Percentiles rank a stretch among this genome's conserved stretches.
These are phyloP conservation scores for Botrytis hyacinthi DNA, from an alignment of 2,329 filamentous ascomycete species.

Conservation along the genomic window DNA sequence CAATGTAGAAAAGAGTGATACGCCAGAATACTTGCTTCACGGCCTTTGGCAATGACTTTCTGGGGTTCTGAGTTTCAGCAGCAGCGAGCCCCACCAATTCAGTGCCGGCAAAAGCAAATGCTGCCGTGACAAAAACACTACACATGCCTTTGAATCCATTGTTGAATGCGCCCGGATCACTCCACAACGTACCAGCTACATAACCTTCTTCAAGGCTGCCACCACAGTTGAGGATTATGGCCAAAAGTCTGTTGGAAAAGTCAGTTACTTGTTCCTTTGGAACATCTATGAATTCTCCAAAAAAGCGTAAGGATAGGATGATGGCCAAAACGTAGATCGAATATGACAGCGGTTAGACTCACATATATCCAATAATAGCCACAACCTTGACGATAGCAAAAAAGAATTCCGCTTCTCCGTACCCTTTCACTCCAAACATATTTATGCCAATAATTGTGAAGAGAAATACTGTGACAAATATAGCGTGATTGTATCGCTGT, in stretches of 20 bases:
- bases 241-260: conserved; percentile 61
- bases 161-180: conserved; percentile 76
- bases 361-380: conserved; percentile 87
- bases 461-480: conserved; percentile 83
- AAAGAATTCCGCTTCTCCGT: conserved; percentile 85
- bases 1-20: conserved; percentile 85
- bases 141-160: conserved; percentile 83
- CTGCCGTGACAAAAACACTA: conserved; percentile 72
- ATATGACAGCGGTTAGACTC: conserved; percentile 39
- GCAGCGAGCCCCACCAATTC: conserved; percentile 75
- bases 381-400: conserved; percentile 84
- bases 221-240: conserved; percentile 80
- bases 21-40: conserved; percentile 96
- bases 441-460: conserved; percentile 76
- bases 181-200: conserved; percentile 77
- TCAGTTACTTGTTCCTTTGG: not conserved
- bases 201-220: conserved; percentile 72
- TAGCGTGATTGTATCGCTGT: conserved; percentile 57
- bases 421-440: conserved; percentile 82
- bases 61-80: conserved; percentile 74
- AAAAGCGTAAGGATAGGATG: not conserved
- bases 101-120: conserved; percentile 74
- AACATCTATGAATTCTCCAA: not conserved
- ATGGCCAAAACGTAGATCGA: not conserved
- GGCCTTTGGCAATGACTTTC: conserved; percentile 79